Percentiles rank a stretch among this genome's conserved stretches.
phyloP scores from a whole-genome alignment of 2,329 filamentous ascomycete species.

The Grosmannia penicillata region DNA sequence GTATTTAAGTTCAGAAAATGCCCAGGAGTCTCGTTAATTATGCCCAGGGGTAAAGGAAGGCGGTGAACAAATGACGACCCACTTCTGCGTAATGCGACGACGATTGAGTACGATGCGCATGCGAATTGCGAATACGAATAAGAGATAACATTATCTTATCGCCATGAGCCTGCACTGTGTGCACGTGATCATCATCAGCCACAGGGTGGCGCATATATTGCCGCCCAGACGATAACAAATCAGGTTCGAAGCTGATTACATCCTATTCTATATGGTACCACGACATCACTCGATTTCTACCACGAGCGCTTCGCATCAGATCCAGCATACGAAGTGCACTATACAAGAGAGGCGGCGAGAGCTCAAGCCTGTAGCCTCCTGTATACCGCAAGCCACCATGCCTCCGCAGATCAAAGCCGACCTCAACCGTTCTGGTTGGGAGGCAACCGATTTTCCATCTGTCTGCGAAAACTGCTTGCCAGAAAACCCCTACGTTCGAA shows the following conservation, averaged over 20 bases:
- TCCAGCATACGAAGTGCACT: no score
- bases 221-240: no score
- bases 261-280: no score
- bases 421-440: slow-evolving; percentile 89
- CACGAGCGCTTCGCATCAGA: no score
- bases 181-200: neutral
- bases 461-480: slow-evolving; percentile 88
- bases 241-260: no score
- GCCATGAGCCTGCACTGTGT: no score
- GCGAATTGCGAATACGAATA: slow-evolving; percentile 11
- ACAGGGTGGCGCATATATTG: no score
- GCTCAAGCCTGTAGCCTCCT: neutral
- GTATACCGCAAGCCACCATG: slow-evolving; percentile 31
- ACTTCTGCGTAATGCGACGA: neutral
- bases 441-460: slow-evolving; percentile 79
- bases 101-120: neutral
- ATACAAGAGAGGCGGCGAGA: neutral
- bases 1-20: neutral
- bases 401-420: slow-evolving; percentile 92
- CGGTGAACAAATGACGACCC: neutral
- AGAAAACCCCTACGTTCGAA: slow-evolving; percentile 95
- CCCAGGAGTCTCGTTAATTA: no score
- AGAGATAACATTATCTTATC: slow-evolving; percentile 4
- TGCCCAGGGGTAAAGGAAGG: slow-evolving; percentile 1
- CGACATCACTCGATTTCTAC: no score